phyloP scores from a whole-genome alignment of 1,284 basidiomycete species.

The Rhizopogon hawkerae region DNA sequence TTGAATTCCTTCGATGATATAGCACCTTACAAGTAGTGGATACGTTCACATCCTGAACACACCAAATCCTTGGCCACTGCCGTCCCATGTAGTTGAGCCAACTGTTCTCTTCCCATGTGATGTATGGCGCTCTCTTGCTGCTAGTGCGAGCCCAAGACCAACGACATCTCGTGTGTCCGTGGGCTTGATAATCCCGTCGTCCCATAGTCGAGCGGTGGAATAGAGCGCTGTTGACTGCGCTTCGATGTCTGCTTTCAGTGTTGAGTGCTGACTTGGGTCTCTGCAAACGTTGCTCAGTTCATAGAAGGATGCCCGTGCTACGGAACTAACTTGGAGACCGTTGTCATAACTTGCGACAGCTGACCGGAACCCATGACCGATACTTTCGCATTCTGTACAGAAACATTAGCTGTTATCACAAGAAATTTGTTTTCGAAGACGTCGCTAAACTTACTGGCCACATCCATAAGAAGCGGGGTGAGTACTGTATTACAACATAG shows the following conservation, averaged over 20 bases:
- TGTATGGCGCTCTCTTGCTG: slow-evolving; percentile 38
- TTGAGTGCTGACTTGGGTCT: slow-evolving; percentile 67
- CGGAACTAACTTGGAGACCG: slow-evolving; percentile 66
- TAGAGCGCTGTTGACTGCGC: slow-evolving; percentile 79
- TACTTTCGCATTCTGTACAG: slow-evolving; percentile 74
- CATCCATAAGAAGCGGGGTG: slow-evolving; percentile 94
- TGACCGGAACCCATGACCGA: slow-evolving; percentile 97
- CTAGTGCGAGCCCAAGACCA: slow-evolving; percentile 76
- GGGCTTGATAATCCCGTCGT: slow-evolving; percentile 90
- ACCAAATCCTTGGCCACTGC: slow-evolving; percentile 70
- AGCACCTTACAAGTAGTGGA: not conserved
- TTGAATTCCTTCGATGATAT: not conserved
- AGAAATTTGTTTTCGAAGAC: slow-evolving; percentile 1
- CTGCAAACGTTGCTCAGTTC: slow-evolving; percentile 29
- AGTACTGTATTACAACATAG: slow-evolving; percentile 78
- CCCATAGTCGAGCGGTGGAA: slow-evolving; percentile 86
- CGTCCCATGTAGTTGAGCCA: slow-evolving; percentile 57
- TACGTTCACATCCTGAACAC: slow-evolving; percentile 80
- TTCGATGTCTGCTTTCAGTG: slow-evolving; percentile 77
- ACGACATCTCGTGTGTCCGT: slow-evolving; percentile 86
- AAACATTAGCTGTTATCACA: slow-evolving; percentile 8
- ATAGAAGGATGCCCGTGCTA: not conserved
- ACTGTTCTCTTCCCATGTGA: slow-evolving; percentile 15
- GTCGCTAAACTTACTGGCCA: slow-evolving; percentile 69
- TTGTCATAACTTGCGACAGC: slow-evolving; percentile 86